Evolutionary conservation across 306 rosid species (phyloP).

Genomic region (Fragaria iinumae): DNA sequence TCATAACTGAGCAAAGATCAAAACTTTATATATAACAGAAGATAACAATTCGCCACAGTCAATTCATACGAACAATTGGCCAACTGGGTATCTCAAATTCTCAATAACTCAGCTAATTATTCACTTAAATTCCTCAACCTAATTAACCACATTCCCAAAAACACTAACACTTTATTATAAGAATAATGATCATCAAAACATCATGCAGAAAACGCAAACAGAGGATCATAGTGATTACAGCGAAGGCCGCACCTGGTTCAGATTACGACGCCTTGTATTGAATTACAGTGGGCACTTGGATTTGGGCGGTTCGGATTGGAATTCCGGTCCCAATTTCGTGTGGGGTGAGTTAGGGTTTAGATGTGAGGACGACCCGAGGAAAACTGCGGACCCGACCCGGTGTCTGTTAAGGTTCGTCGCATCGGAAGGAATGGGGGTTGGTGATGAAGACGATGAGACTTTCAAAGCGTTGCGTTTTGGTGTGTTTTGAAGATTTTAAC

Average conservation of each 20-base stretch:
- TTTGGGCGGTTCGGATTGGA: not conserved
- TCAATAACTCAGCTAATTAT: not conserved
- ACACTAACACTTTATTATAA: not conserved
- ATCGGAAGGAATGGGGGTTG: not conserved
- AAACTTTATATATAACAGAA: not conserved
- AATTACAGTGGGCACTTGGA: not conserved
- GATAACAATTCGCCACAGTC: too few species aligned
- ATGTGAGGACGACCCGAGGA: not conserved
- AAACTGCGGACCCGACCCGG: not conserved
- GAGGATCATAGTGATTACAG: not conserved
- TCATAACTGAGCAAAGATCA: not conserved
- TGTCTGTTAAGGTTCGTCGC: not conserved
- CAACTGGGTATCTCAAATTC: not conserved
- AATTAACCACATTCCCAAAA: too few species aligned
- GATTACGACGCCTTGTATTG: not conserved
- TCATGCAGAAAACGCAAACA: not conserved
- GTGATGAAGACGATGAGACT: not conserved
- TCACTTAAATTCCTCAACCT: not conserved
- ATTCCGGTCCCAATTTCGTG: not conserved
- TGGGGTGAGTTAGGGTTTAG: not conserved
- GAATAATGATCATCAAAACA: not conserved
- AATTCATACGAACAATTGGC: not conserved
- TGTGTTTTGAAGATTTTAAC: not conserved
- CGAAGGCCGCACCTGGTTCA: conserved; percentile 3
- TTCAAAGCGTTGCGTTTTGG: not conserved